A percentile compares a stretch with the other conserved stretches of the same genome.
Conservation (phyloP, 78 protist genomes). For the Dictyostelium firmibasis region DNA sequence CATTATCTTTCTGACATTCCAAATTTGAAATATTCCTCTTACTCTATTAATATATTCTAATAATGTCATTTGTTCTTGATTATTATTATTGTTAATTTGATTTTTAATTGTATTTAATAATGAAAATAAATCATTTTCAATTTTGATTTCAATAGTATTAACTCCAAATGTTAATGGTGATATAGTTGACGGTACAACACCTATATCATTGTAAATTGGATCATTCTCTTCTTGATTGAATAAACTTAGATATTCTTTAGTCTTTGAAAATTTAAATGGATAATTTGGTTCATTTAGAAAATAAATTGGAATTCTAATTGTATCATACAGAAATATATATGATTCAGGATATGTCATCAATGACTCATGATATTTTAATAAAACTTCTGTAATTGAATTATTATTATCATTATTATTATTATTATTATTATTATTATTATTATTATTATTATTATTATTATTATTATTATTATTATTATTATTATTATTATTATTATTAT, state of each 20-base stretch:
- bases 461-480: neutral
- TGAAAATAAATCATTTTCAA: neutral
- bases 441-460: constrained; percentile 15
- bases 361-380: neutral
- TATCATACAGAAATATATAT: neutral
- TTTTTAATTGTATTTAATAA: too few relatives aligned
- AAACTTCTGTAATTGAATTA: neutral
- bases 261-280: neutral
- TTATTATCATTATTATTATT: neutral
- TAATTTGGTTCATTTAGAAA: neutral
- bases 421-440: constrained; percentile 14
- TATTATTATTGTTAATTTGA: neutral
- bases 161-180: neutral
- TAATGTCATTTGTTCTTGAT: too few relatives aligned
- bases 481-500: neutral
- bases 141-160: neutral
- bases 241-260: neutral
- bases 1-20: neutral
- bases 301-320: neutral
- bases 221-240: neutral
- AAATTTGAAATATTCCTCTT: neutral
- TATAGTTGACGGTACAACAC: neutral
- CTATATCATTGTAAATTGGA: neutral
- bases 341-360: neutral
- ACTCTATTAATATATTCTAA: neutral